Evolutionary conservation across 2,329 filamentous ascomycete genomes (phyloP).

Genomic region (Chaetomium strumarium): DNA sequence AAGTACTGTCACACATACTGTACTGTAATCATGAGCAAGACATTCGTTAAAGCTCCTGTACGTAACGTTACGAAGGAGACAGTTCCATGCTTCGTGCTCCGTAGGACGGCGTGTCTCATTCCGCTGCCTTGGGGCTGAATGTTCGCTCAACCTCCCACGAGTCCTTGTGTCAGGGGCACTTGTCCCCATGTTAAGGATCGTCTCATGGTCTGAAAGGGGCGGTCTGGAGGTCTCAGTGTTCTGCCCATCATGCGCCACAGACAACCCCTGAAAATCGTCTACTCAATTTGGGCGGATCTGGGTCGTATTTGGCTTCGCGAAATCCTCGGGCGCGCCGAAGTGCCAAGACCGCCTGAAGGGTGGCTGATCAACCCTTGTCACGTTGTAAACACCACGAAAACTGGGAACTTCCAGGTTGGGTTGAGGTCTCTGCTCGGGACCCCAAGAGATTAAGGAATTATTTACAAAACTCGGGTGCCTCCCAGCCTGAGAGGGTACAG

Average conservation of each 20-base stretch:
- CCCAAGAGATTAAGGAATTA: conserved; percentile 10
- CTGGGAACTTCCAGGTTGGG: not conserved
- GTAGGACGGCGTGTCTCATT: not conserved
- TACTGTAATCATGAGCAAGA: too few relatives aligned
- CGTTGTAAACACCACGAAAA: not conserved
- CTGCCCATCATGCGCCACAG: not conserved
- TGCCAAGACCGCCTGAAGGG: too few relatives aligned
- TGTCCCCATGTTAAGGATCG: not conserved
- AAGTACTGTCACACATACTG: too few relatives aligned
- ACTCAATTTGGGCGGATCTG: not conserved
- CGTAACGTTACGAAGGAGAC: too few relatives aligned
- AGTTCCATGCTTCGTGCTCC: not conserved
- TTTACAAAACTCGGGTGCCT: conserved; percentile 2
- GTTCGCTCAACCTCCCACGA: not conserved
- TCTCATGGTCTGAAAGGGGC: not conserved
- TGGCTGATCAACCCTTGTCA: too few relatives aligned
- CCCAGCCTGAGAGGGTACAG: not conserved
- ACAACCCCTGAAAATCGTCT: not conserved
- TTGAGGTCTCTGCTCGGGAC: conserved; percentile 1
- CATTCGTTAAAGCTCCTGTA: too few relatives aligned
- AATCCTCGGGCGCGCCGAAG: too few relatives aligned
- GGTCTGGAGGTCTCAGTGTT: not conserved
- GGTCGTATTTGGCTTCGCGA: too few relatives aligned
- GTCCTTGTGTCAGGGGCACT: not conserved
- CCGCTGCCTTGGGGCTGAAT: not conserved